A percentile compares a stretch with the other conserved stretches of the same genome.
Conservation (phyloP, 306 rosid genomes). For the Sesbania bispinosa region DNA sequence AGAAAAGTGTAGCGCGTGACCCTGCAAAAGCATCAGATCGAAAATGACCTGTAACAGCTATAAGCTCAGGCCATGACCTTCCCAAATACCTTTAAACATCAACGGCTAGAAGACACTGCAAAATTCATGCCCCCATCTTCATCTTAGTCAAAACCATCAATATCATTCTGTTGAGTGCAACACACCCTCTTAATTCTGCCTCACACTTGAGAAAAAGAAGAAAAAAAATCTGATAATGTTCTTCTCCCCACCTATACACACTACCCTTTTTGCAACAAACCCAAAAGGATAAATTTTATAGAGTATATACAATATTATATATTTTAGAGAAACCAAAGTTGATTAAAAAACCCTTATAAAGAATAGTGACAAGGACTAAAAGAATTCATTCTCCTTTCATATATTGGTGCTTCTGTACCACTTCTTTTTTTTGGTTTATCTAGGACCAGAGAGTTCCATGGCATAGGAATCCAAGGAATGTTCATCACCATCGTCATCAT, state of each 20-base stretch:
- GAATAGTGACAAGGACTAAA: conserved; percentile 17
- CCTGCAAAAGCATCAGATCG: conserved; percentile 20
- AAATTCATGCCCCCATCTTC: too few relatives aligned
- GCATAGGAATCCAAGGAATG: conserved; percentile 67
- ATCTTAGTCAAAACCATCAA: too few relatives aligned
- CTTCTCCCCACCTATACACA: not conserved
- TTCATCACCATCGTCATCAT: conserved; percentile 56
- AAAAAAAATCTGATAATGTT: not conserved
- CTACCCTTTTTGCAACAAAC: not conserved
- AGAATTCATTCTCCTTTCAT: not conserved
- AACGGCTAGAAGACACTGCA: too few relatives aligned
- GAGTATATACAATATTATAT: not conserved
- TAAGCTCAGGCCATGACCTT: too few relatives aligned
- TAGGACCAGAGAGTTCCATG: conserved; percentile 84
- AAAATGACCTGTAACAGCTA: conserved; percentile 17
- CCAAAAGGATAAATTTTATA: not conserved
- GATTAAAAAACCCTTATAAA: not conserved
- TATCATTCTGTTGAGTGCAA: too few relatives aligned
- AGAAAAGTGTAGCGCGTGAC: conserved; percentile 27
- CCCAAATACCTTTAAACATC: too few relatives aligned
- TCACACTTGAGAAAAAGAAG: not conserved
- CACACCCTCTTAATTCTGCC: not conserved
- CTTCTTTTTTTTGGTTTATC: conserved; percentile 28
- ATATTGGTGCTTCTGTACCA: not conserved
- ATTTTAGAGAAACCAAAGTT: not conserved